Evolutionary conservation across 768 basidiomycete genomes (phyloP).

Genomic region (Ephemerocybe angulata): DNA sequence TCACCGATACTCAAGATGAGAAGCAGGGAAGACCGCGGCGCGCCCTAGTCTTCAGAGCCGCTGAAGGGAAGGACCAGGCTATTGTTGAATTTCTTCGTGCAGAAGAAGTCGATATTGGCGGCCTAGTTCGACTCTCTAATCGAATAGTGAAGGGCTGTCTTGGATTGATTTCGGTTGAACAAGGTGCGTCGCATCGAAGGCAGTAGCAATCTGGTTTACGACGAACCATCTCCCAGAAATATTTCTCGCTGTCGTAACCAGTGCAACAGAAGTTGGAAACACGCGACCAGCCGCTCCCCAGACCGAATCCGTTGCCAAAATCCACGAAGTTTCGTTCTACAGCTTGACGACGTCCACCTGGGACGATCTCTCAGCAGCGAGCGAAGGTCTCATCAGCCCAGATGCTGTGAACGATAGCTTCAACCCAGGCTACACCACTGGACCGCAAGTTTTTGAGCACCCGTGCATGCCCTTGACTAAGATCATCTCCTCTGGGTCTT

Average conservation of each 20-base stretch:
- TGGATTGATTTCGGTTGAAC: constrained; percentile 72
- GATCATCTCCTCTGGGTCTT: constrained; percentile 86
- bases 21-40: constrained; percentile 53
- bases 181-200: constrained; percentile 41
- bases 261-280: constrained; percentile 72
- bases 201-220: constrained; percentile 5
- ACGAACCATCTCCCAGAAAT: constrained; percentile 49
- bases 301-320: constrained; percentile 72
- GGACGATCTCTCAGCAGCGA: constrained; percentile 65
- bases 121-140: constrained; percentile 63
- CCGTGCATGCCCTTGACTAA: constrained; percentile 88
- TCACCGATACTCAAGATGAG: constrained; percentile 68
- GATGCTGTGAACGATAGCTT: constrained; percentile 50
- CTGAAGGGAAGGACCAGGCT: constrained; percentile 55
- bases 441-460: constrained; percentile 71
- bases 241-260: constrained; percentile 80
- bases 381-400: constrained; percentile 52
- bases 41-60: constrained; percentile 71
- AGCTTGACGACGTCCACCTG: constrained; percentile 79
- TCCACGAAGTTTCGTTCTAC: constrained; percentile 88
- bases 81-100: constrained; percentile 84
- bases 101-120: constrained; percentile 64
- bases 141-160: constrained; percentile 79
- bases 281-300: constrained; percentile 54
- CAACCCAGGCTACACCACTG: constrained; percentile 46